Evolutionary conservation across 768 basidiomycete genomes (phyloP).

Genomic region (Podaxis carcinomalis): DNA sequence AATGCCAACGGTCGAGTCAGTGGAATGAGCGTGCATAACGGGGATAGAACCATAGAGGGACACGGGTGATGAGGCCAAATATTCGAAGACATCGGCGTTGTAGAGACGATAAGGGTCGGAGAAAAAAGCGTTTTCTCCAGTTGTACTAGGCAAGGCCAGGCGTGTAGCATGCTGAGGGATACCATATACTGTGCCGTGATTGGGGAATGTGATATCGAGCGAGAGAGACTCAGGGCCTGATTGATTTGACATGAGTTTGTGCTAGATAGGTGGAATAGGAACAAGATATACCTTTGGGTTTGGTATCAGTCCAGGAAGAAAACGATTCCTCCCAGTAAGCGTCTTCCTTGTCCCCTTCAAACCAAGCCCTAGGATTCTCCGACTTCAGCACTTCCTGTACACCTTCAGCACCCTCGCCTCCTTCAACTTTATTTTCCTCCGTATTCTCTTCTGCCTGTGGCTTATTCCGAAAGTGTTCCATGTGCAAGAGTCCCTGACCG

Average conservation of each 20-base stretch:
- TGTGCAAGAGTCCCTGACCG: slow-evolving; percentile 84
- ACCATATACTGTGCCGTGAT: slow-evolving; percentile 87
- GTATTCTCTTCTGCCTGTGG: slow-evolving; percentile 37
- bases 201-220: slow-evolving; percentile 90
- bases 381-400: slow-evolving; percentile 51
- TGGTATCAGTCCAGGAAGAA: slow-evolving; percentile 83
- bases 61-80: slow-evolving; percentile 72
- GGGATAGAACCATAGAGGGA: slow-evolving; percentile 92
- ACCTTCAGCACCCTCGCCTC: slow-evolving; percentile 40
- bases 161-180: slow-evolving; percentile 95
- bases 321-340: slow-evolving; percentile 90
- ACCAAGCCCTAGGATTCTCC: slow-evolving; percentile 64
- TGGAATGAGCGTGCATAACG: slow-evolving; percentile 88
- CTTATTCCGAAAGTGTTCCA: slow-evolving; percentile 94
- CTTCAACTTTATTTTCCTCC: slow-evolving; percentile 37
- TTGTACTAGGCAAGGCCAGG: slow-evolving; percentile 84
- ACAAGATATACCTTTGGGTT: slow-evolving; percentile 80
- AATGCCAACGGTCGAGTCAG: slow-evolving; percentile 83
- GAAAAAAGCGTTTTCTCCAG: slow-evolving; percentile 71
- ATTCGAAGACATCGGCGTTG: slow-evolving; percentile 96
- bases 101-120: slow-evolving; percentile 92
- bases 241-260: neutral
- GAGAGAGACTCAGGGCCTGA: slow-evolving; percentile 92
- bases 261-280: neutral
- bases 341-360: slow-evolving; percentile 82